A percentile compares a stretch with the other conserved stretches of the same genome.
Conservation (phyloP, 1,284 basidiomycete genomes). For the Cryptococcus sp. region DNA sequence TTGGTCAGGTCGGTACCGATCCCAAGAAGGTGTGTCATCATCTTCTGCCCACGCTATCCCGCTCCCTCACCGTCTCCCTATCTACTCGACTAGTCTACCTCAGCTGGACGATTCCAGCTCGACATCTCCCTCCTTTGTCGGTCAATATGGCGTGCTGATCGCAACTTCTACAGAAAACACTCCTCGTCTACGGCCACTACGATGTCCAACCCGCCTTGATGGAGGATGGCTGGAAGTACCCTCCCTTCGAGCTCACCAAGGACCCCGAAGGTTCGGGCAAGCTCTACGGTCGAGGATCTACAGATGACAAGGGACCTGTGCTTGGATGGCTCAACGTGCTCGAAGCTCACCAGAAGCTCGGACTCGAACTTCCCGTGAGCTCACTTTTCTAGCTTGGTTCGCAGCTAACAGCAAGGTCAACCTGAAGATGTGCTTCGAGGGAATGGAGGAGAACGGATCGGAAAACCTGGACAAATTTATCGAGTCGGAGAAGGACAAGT, state of each 20-base stretch:
- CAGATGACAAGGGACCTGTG: constrained; percentile 89
- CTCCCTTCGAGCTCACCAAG: constrained; percentile 77
- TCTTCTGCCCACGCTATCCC: background rate
- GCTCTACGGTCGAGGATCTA: constrained; percentile 82
- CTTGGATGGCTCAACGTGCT: constrained; percentile 94
- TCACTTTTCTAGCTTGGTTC: background rate
- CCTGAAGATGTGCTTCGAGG: constrained; percentile 90
- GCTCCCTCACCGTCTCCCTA: background rate
- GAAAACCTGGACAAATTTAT: constrained; percentile 92
- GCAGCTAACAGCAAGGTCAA: constrained; percentile 54
- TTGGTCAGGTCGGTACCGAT: constrained; percentile 78
- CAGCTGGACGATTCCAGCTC: background rate
- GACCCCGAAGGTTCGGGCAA: constrained; percentile 49
- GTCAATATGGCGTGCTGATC: constrained; percentile 7
- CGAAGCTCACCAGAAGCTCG: constrained; percentile 72
- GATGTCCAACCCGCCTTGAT: constrained; percentile 52
- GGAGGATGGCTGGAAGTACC: constrained; percentile 85
- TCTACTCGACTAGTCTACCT: background rate
- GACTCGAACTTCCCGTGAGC: constrained; percentile 67
- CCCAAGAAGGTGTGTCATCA: constrained; percentile 54
- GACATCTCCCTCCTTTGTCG: constrained; percentile 8
- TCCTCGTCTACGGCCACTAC: constrained; percentile 87
- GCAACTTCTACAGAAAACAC: constrained; percentile 59
- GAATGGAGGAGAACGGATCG: constrained; percentile 96
- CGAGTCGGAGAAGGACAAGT: constrained; percentile 68